A percentile compares a stretch with the other conserved stretches of the same genome.
Conservation (phyloP, 2,329 filamentous ascomycete genomes). For the Cytospora paraplurivora region DNA sequence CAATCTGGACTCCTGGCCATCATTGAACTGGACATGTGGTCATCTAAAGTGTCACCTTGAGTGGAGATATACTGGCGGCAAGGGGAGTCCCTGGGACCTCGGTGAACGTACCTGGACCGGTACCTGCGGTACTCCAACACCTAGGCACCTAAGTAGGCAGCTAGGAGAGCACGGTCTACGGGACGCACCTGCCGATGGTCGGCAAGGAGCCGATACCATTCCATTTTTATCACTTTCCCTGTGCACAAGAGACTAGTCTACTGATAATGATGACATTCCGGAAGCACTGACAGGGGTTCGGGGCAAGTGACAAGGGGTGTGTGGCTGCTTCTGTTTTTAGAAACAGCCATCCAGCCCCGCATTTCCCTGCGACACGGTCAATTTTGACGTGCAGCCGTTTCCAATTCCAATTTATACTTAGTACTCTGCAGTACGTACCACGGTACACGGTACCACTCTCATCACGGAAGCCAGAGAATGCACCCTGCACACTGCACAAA, state of each 20-base stretch:
- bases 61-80: too few relatives aligned
- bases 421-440: background rate
- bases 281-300: background rate
- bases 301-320: background rate
- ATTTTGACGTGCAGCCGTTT: conserved; percentile 18
- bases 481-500: background rate
- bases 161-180: background rate
- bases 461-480: background rate
- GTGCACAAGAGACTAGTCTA: background rate
- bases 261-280: background rate
- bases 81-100: too few relatives aligned
- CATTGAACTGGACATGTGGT: too few relatives aligned
- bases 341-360: conserved; percentile 12
- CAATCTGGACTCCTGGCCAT: too few relatives aligned
- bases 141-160: background rate
- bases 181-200: background rate
- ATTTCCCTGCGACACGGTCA: conserved; percentile 18
- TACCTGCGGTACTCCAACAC: too few relatives aligned
- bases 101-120: too few relatives aligned
- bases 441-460: background rate
- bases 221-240: background rate
- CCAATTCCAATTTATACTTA: conserved; percentile 4
- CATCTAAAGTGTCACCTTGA: too few relatives aligned
- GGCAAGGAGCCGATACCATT: conserved; percentile 1
- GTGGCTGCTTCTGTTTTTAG: conserved; percentile 14